Evolutionary conservation across 371 early-diverging fungal genomes (phyloP).

Genomic region (Mucor mucedo): DNA sequence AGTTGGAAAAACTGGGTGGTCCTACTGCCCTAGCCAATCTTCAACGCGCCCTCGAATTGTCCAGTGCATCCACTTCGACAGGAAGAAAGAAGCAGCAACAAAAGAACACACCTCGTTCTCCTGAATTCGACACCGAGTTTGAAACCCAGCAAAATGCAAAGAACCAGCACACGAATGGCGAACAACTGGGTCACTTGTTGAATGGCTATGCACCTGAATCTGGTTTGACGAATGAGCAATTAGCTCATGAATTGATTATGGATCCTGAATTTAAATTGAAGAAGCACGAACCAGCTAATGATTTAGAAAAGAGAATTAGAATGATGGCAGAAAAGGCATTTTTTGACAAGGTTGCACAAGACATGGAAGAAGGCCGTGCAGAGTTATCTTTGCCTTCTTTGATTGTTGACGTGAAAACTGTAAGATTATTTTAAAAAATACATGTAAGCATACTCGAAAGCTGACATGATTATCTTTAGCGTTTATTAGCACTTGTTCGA

Average conservation of each 20-base stretch:
- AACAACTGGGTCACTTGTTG: conserved; percentile 36
- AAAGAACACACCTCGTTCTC: conserved; percentile 26
- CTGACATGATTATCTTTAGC: conserved; percentile 5
- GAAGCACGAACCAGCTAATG: conserved; percentile 23
- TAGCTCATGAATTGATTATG: conserved; percentile 81
- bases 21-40: conserved; percentile 30
- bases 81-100: conserved; percentile 21
- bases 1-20: conserved; percentile 38
- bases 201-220: conserved; percentile 25
- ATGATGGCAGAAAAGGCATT: conserved; percentile 67
- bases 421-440: conserved; percentile 23
- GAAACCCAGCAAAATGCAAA: conserved; percentile 1
- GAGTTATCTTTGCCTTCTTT: conserved; percentile 48
- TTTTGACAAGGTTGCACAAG: conserved; percentile 61
- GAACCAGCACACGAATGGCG: conserved; percentile 5
- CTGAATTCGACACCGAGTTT: conserved; percentile 8
- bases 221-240: conserved; percentile 62
- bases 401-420: conserved; percentile 62
- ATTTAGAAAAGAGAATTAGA: conserved; percentile 61
- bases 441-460: no score
- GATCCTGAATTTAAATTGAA: conserved; percentile 74
- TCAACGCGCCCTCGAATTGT: conserved; percentile 27
- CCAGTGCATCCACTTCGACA: conserved; percentile 17
- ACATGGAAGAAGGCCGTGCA: conserved; percentile 52
- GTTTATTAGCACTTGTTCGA: conserved; percentile 47